Conservation (phyloP, 2,329 filamentous ascomycete species). For the Pseudocercospora fijiensis region DNA sequence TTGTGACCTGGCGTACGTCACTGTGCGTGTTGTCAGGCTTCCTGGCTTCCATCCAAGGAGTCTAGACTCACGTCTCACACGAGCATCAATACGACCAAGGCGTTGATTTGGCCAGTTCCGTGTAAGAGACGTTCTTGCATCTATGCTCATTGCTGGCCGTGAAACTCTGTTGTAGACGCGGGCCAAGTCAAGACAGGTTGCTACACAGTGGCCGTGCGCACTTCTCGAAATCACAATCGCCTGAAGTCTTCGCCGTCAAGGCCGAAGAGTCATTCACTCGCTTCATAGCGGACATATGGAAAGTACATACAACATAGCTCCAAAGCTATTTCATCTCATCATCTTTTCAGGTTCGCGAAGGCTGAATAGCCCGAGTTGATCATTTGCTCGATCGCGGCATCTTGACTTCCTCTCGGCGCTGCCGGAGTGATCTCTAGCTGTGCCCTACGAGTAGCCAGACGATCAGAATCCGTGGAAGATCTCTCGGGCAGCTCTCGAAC, state of each 20-base stretch:
- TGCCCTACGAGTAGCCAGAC: neutral
- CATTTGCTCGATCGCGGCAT: slow-evolving; percentile 18
- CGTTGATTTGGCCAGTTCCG: no score
- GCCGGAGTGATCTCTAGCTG: slow-evolving; percentile 3
- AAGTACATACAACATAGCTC: neutral
- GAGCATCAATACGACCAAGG: neutral
- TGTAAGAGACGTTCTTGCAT: no score
- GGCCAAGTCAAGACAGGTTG: no score
- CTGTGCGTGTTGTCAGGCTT: no score
- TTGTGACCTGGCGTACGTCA: neutral
- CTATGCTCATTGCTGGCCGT: no score
- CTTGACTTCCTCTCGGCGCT: slow-evolving; percentile 6
- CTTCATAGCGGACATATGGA: neutral
- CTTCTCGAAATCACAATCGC: no score
- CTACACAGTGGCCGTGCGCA: no score
- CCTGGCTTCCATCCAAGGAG: no score
- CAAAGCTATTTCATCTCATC: neutral
- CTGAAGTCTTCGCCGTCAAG: no score
- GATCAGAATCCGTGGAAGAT: slow-evolving; percentile 6
- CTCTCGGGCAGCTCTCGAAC: slow-evolving; percentile 9
- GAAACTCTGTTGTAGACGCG: no score
- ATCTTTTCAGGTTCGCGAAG: slow-evolving; percentile 19
- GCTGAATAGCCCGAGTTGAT: slow-evolving; percentile 21
- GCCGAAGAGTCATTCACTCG: neutral
- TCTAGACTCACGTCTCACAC: neutral